These are phyloP conservation scores for Ulota crispa DNA, from an alignment of 225 moss, liverwort and hornwort species.

Conservation along the genomic window DNA sequence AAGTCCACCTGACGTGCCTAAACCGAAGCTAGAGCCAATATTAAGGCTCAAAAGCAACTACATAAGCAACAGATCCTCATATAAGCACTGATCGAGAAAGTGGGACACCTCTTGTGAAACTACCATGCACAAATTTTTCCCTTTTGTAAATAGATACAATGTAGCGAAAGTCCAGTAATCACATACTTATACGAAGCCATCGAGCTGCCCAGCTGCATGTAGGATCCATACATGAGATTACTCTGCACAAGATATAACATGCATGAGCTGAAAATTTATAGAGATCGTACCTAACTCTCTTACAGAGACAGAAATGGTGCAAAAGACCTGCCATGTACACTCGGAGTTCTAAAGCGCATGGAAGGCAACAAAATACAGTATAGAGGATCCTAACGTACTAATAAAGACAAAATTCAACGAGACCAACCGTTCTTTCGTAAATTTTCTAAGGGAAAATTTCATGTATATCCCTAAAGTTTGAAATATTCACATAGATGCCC, in stretches of 20 bases:
- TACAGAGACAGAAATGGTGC: neutral
- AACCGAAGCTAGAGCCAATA: neutral
- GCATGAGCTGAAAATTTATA: neutral
- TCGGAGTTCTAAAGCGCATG: neutral
- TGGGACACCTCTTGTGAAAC: neutral
- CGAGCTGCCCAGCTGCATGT: constrained; percentile 97
- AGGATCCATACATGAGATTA: constrained; percentile 98
- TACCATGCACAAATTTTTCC: neutral
- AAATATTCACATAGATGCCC: no score
- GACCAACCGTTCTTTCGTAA: neutral
- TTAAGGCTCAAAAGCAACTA: neutral
- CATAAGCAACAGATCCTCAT: constrained; percentile 3
- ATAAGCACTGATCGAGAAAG: constrained; percentile 5
- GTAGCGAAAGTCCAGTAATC: neutral
- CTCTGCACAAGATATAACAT: constrained; percentile 51
- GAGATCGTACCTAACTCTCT: neutral
- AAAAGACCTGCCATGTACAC: neutral
- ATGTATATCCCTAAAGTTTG: no score
- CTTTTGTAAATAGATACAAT: neutral
- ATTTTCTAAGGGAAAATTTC: no score
- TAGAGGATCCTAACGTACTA: neutral
- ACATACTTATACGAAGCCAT: constrained; percentile 96
- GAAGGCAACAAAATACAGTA: neutral
- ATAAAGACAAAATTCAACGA: neutral
- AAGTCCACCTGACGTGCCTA: neutral